A percentile compares a stretch with the other conserved stretches of the same genome.
These are phyloP conservation scores for Penicillium herquei DNA, from an alignment of 495 filamentous ascomycete genomes.

Conservation along the genomic window DNA sequence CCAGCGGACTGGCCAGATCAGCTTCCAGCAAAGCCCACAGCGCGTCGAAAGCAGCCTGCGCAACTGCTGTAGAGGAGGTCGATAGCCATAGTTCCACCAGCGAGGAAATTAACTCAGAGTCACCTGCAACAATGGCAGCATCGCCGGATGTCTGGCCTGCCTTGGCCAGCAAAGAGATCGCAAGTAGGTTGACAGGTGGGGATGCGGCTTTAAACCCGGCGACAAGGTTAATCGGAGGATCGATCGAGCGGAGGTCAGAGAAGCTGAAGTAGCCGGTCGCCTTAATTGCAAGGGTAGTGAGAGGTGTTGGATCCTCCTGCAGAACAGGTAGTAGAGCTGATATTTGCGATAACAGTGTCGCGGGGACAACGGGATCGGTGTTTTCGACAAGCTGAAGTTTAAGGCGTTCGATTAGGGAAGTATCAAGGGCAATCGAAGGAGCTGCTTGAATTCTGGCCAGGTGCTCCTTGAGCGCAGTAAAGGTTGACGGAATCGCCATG, in stretches of 20 bases:
- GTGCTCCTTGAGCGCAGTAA: conserved; percentile 36
- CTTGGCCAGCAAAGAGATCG: conserved; percentile 69
- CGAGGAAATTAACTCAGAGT: conserved; percentile 57
- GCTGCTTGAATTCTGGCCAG: conserved; percentile 36
- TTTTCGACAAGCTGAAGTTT: conserved; percentile 40
- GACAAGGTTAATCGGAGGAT: conserved; percentile 47
- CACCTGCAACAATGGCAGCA: conserved; percentile 65
- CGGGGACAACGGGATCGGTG: conserved; percentile 35
- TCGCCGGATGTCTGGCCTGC: conserved; percentile 60
- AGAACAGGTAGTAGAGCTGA: conserved; percentile 46
- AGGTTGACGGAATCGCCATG: conserved; percentile 42
- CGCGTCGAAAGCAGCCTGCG: conserved; percentile 62
- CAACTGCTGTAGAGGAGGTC: conserved; percentile 68
- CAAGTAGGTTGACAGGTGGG: conserved; percentile 66
- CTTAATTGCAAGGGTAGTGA: conserved; percentile 43
- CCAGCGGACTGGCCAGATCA: conserved; percentile 49
- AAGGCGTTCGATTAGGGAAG: conserved; percentile 38
- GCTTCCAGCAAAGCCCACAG: conserved; percentile 70
- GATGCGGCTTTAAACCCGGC: conserved; percentile 58
- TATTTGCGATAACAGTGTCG: conserved; percentile 44
- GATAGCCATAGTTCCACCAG: conserved; percentile 72
- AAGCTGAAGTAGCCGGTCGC: conserved; percentile 42
- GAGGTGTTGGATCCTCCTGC: conserved; percentile 51
- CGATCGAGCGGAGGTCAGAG: conserved; percentile 40
- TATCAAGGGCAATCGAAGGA: conserved; percentile 36